These are phyloP conservation scores for Diutina sp. DNA, from an alignment of 1,139 yeast genomes.

Conservation along the genomic window DNA sequence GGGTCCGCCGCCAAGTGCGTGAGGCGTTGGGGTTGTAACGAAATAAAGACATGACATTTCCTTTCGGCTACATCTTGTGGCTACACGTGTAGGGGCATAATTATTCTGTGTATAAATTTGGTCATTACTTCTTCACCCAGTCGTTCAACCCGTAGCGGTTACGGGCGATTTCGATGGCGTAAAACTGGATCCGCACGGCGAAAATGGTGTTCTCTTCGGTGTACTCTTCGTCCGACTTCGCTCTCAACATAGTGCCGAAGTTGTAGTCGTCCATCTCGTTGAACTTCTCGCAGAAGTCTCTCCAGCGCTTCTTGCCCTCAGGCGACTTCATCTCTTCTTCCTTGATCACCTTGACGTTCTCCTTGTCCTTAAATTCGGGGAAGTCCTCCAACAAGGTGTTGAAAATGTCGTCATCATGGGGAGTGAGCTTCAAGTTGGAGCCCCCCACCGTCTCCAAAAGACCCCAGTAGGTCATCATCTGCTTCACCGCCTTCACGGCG, in stretches of 20 bases:
- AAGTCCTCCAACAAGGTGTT: constrained; percentile 55
- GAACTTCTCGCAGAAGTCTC: constrained; percentile 72
- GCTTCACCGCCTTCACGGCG: constrained; percentile 94
- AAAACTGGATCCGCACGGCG: constrained; percentile 85
- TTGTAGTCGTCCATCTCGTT: constrained; percentile 83
- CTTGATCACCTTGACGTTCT: constrained; percentile 39
- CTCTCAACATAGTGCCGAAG: constrained; percentile 87
- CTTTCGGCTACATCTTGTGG: neutral
- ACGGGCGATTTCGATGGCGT: constrained; percentile 90
- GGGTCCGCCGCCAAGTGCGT: constrained; percentile 53
- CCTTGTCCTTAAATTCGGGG: constrained; percentile 68
- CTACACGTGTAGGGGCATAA: no score
- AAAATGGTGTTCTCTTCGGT: constrained; percentile 77
- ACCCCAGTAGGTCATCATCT: constrained; percentile 90
- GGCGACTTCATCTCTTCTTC: constrained; percentile 80
- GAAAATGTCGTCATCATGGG: constrained; percentile 73
- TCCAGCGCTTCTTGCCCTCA: constrained; percentile 82
- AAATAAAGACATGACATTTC: neutral
- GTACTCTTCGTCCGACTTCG: constrained; percentile 59
- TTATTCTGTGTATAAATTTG: neutral
- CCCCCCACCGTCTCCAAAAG: constrained; percentile 67
- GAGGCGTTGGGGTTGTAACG: constrained; percentile 50
- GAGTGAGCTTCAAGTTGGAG: constrained; percentile 63
- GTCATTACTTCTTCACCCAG: constrained; percentile 35
- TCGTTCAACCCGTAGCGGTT: constrained; percentile 85